Base-by-base conservation (phyloP, 139 green algal genomes). In the Chlorella sp. region DNA sequence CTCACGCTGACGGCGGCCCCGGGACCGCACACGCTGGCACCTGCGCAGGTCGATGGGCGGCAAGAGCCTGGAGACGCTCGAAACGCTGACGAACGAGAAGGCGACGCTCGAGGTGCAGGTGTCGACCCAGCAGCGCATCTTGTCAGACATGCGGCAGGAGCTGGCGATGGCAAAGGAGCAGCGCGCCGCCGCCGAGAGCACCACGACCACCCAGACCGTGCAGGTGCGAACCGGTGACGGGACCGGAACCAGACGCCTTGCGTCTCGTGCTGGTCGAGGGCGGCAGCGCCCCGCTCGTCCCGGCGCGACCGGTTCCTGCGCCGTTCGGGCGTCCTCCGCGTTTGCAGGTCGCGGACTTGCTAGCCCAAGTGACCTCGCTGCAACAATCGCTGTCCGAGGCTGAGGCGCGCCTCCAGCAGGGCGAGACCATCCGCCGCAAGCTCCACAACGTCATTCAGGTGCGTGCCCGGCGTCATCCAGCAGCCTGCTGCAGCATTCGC, bases 401-500 rank as follows among this genome's bases (percentile, higher is more conserved):
- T 4, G 88, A 95, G 73, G 63, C 67, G 2, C 70, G 74, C 27
- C 64, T 91, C 34, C 74, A 86, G n/a, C 85, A 95, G 77, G 77
- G 83, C 17, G 88, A 97, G 78, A 73, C 82, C 3, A 77, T 89
- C 20, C 86, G 91, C 35, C 82, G 90, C 62, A 89, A 86, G 75
- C 82, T 97, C 69, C 93, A 97, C 83, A 97, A 97, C 81, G 90
- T 87, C 63, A 92, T 97, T 60, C 88, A 92, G 84, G 85, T 83
- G 71, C n/a, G 59, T n/a, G n/a, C n/a, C n/a, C n/a, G n/a, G n/a
- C n/a, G n/a, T n/a, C n/a, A n/a, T n/a, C n/a, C n/a, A n/a, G n/a
- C n/a, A n/a, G n/a, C n/a, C n/a, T n/a, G n/a, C n/a, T n/a, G n/a
- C n/a, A n/a, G n/a, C n/a, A n/a, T n/a, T n/a, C n/a, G n/a, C n/a